Base-by-base conservation (phyloP, 768 basidiomycete species). In the Cyathus striatus region DNA sequence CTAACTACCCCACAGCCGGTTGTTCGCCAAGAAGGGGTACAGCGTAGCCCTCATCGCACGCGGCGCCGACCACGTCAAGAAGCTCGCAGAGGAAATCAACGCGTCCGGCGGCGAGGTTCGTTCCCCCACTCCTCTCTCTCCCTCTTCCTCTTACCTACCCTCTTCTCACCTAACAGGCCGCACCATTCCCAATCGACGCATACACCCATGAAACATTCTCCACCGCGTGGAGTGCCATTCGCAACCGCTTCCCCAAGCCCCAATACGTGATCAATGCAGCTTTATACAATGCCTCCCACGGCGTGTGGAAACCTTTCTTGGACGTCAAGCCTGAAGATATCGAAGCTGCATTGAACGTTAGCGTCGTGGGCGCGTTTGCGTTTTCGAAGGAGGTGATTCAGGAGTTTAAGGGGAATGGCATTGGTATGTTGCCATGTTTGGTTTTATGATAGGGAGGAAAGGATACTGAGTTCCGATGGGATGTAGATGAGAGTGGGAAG, bases 251-350 rank as follows among this genome's bases (percentile, higher is more conserved):
- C 51, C 64, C 74, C 1, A 64, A 66, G 37, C 72, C 79, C 2
- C 59, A 69, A 23, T 73, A 71, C 46, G 65, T 64, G 22, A 69
- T 86, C 30, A 76, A 76, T 9, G 80, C 70, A 2, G 83, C 83
- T 1, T 51, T 88, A 10, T 88, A 76, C 63, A 88, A 88, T 52
- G 74, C 68, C 2, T 81, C 67, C 0, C 56, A 72, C 24, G 72
- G 71, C 2, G 58, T 78, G 10, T 85, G 77, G 72, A 85, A 83
- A 60, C 72, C 73, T 2, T 88, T 87, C 69, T 62, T 88, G 21
- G 70, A 83, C 10, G 54, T 84, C 18, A 81, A 76, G 0, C 73
- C 77, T 1, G 66, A 76, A 40, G 82, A 86, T 24, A 53, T 85
- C 17, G 69, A 73, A 41, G 57, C 68, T 18, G 64, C 68, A 17